phyloP scores from a whole-genome alignment of 768 basidiomycete species.

The Phallus indusiatus region DNA sequence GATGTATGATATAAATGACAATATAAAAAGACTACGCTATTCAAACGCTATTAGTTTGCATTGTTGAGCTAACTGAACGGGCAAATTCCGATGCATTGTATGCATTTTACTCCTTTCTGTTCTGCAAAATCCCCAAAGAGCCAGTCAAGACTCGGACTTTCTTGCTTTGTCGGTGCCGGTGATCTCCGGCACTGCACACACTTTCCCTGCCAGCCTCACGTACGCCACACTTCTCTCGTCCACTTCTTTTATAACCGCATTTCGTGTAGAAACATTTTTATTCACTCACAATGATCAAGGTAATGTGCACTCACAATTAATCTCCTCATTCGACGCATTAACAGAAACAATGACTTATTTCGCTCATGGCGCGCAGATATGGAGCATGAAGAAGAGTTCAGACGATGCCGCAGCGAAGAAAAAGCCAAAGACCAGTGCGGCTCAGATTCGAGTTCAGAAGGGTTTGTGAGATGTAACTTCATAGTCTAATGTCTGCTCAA shows the following conservation, averaged over 20 bases:
- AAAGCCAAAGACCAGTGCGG: conserved; percentile 97
- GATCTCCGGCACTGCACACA: neutral
- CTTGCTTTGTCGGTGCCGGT: neutral
- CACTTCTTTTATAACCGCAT: neutral
- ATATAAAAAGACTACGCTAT: too few relatives aligned
- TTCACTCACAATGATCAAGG: conserved; percentile 39
- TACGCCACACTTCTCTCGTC: neutral
- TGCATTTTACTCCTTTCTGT: too few relatives aligned
- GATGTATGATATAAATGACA: too few relatives aligned
- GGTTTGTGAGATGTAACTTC: conserved; percentile 40
- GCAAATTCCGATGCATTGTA: too few relatives aligned
- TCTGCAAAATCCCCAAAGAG: too few relatives aligned
- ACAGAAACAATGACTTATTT: neutral
- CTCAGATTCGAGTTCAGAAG: conserved; percentile 99
- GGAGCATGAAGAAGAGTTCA: conserved; percentile 95
- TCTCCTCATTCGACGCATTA: neutral
- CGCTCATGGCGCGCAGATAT: conserved; percentile 57
- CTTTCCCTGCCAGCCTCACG: neutral
- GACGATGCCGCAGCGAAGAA: conserved; percentile 96
- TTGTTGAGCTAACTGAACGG: too few relatives aligned
- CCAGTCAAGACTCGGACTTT: too few relatives aligned
- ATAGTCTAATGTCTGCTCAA: neutral
- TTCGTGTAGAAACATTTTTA: neutral
- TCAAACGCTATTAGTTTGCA: too few relatives aligned
- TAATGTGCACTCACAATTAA: conserved; percentile 11